Percentiles rank a stretch among this genome's conserved stretches.
phyloP scores from a whole-genome alignment of 768 basidiomycete species.

The Tephrocybe sp. region DNA sequence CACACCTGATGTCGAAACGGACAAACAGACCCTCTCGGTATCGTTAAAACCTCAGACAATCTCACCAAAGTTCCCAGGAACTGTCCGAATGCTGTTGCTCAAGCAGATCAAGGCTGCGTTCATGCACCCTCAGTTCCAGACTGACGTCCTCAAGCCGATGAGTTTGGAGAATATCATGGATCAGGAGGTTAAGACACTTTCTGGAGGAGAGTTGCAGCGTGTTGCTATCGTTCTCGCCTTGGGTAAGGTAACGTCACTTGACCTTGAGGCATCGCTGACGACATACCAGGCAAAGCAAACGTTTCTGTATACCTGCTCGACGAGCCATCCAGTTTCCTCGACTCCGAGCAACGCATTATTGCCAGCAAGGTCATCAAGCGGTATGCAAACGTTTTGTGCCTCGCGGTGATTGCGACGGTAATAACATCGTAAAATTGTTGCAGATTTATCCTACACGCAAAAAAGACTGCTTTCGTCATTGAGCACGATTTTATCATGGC shows the following conservation, averaged over 20 bases:
- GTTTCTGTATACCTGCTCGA: slow-evolving; percentile 93
- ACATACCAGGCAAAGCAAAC: slow-evolving; percentile 77
- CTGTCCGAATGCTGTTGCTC: slow-evolving; percentile 91
- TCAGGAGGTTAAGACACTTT: slow-evolving; percentile 97
- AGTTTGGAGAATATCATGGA: slow-evolving; percentile 92
- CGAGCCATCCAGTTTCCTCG: slow-evolving; percentile 90
- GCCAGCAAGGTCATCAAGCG: slow-evolving; percentile 98
- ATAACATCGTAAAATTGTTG: neutral
- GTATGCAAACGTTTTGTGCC: slow-evolving; percentile 35
- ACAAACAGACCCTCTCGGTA: slow-evolving; percentile 81
- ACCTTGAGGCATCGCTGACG: too few species aligned
- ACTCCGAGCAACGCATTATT: slow-evolving; percentile 99
- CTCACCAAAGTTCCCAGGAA: slow-evolving; percentile 95
- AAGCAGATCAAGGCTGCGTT: slow-evolving; percentile 95
- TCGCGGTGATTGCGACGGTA: too few species aligned
- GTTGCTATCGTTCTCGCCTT: slow-evolving; percentile 95
- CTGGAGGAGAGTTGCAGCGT: slow-evolving; percentile 97
- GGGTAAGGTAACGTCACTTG: too few species aligned
- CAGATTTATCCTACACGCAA: slow-evolving; percentile 92
- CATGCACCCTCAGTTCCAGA: slow-evolving; percentile 99
- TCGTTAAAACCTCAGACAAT: slow-evolving; percentile 99
- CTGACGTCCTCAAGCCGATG: slow-evolving; percentile 98
- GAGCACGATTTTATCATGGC: slow-evolving; percentile 99
- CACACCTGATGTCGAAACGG: slow-evolving; percentile 80
- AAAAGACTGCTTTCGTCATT: slow-evolving; percentile 98